A percentile compares a stretch with the other conserved stretches of the same genome.
phyloP scores from a whole-genome alignment of 2,329 filamentous ascomycete genomes.

The Epichloe brachyelytri region DNA sequence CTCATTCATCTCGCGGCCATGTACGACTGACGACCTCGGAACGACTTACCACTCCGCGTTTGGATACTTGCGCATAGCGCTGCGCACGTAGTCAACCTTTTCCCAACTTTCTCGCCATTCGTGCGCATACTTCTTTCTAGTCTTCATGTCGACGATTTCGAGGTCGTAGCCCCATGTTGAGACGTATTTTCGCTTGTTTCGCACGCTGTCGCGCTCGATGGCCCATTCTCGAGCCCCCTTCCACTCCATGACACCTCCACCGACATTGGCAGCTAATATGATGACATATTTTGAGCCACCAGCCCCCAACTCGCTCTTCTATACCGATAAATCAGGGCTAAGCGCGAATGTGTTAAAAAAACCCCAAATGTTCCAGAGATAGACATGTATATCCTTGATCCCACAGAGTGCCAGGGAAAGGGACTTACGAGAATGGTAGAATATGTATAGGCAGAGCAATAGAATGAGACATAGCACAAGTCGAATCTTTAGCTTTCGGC shows the following conservation, averaged over 20 bases:
- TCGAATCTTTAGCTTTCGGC: constrained; percentile 53
- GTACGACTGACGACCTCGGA: too few species aligned
- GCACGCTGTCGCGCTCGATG: constrained; percentile 88
- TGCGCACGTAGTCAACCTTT: constrained; percentile 88
- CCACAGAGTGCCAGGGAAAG: background rate
- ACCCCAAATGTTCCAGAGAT: background rate
- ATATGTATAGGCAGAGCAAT: constrained; percentile 47
- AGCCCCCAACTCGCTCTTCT: constrained; percentile 57
- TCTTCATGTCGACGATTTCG: constrained; percentile 96
- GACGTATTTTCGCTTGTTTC: constrained; percentile 86
- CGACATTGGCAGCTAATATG: constrained; percentile 84
- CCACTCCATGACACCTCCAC: constrained; percentile 98
- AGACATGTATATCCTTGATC: background rate
- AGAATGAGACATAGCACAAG: constrained; percentile 47
- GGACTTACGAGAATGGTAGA: constrained; percentile 60
- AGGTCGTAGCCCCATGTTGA: constrained; percentile 86
- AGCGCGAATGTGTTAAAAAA: background rate
- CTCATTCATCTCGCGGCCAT: too few species aligned
- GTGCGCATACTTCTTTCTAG: constrained; percentile 95
- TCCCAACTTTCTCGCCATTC: constrained; percentile 99
- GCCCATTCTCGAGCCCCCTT: constrained; percentile 97
- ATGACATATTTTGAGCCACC: constrained; percentile 88
- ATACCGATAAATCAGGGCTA: constrained; percentile 48
- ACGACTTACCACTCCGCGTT: constrained; percentile 77
- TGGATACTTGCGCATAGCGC: constrained; percentile 83